Evolutionary conservation across 2,329 filamentous ascomycete genomes (phyloP).

Genomic region (Beauveria rudraprayagi): DNA sequence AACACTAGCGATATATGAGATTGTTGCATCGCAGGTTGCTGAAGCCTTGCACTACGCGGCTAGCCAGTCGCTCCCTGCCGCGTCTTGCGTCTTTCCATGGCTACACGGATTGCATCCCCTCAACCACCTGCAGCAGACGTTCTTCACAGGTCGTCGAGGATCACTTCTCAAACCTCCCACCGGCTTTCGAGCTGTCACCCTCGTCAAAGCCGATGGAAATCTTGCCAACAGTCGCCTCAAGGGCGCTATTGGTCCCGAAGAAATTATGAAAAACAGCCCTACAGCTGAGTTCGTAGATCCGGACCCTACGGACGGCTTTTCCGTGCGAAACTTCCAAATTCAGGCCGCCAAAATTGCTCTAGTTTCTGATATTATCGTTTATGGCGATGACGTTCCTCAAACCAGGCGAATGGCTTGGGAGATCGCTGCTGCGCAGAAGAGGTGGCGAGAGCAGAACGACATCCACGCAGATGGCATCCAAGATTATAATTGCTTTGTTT

Average conservation of each 20-base stretch:
- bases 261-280: constrained; percentile 54
- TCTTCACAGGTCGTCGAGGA: constrained; percentile 74
- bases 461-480: constrained; percentile 46
- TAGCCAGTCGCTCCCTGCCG: constrained; percentile 73
- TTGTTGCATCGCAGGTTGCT: constrained; percentile 60
- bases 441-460: constrained; percentile 62
- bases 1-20: constrained; percentile 58
- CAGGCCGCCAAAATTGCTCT: constrained; percentile 82
- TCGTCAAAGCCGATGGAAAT: constrained; percentile 86
- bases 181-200: constrained; percentile 71
- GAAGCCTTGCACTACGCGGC: constrained; percentile 69
- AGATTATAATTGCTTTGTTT: constrained; percentile 79
- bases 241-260: constrained; percentile 74
- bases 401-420: constrained; percentile 57
- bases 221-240: constrained; percentile 68
- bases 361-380: constrained; percentile 87
- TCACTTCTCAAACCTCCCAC: constrained; percentile 58
- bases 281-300: constrained; percentile 65
- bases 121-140: constrained; percentile 82
- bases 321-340: constrained; percentile 94
- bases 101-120: constrained; percentile 84
- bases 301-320: constrained; percentile 86
- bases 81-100: constrained; percentile 90
- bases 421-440: constrained; percentile 67
- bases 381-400: constrained; percentile 62